Percentiles rank a stretch among this genome's conserved stretches.
These are phyloP conservation scores for Penicillium goetzii DNA, from an alignment of 495 filamentous ascomycete genomes.

Conservation along the genomic window DNA sequence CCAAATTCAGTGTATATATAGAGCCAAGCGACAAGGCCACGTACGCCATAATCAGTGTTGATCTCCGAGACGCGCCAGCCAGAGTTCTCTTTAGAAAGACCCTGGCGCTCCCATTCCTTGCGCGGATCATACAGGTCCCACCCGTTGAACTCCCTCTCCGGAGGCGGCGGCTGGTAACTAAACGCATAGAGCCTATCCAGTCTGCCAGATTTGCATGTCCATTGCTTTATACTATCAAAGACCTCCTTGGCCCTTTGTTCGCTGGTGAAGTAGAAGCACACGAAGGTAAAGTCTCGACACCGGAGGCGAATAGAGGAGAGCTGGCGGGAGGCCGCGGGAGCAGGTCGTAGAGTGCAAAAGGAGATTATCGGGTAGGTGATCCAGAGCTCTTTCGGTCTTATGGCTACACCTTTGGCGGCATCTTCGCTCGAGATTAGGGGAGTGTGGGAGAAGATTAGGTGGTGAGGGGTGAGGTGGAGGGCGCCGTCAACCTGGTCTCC, in stretches of 20 bases:
- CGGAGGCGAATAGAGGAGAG: slow-evolving; percentile 84
- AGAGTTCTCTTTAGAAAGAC: slow-evolving; percentile 74
- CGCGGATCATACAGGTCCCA: slow-evolving; percentile 88
- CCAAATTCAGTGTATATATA: neutral
- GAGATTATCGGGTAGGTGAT: slow-evolving; percentile 92
- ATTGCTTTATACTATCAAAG: slow-evolving; percentile 81
- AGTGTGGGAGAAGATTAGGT: slow-evolving; percentile 64
- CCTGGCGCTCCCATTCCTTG: slow-evolving; percentile 79
- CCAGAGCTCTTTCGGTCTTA: slow-evolving; percentile 77
- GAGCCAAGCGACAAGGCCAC: neutral
- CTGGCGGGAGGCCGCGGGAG: slow-evolving; percentile 69
- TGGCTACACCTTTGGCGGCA: slow-evolving; percentile 34
- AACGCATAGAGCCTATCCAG: slow-evolving; percentile 95
- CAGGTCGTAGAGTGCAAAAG: slow-evolving; percentile 70
- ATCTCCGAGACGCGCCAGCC: slow-evolving; percentile 92
- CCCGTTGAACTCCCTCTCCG: slow-evolving; percentile 76
- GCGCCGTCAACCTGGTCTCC: slow-evolving; percentile 63
- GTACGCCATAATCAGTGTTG: slow-evolving; percentile 79
- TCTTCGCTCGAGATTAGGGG: slow-evolving; percentile 43
- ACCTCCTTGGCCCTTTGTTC: slow-evolving; percentile 81
- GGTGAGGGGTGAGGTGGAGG: slow-evolving; percentile 67
- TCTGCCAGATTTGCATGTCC: slow-evolving; percentile 80
- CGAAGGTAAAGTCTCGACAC: slow-evolving; percentile 89
- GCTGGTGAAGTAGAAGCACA: slow-evolving; percentile 83
- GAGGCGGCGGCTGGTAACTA: slow-evolving; percentile 70